phyloP scores from a whole-genome alignment of 2,329 filamentous ascomycete genomes.

The Orbilia brochopaga region DNA sequence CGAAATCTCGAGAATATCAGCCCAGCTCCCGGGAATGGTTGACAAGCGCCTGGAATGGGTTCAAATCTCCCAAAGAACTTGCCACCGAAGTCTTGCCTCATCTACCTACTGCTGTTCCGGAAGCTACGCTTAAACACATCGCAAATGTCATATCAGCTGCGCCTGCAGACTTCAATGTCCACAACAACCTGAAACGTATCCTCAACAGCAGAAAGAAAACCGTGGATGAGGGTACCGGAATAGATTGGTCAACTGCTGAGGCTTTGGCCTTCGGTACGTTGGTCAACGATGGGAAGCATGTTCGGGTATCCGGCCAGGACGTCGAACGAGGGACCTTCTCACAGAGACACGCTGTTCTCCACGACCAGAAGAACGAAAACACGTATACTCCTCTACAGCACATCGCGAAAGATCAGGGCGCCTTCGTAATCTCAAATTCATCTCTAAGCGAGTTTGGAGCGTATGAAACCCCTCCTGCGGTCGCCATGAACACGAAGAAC shows the following conservation, averaged over 20 bases:
- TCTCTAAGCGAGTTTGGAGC: conserved; percentile 76
- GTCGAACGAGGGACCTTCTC: conserved; percentile 99
- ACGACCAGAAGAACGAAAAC: conserved; percentile 92
- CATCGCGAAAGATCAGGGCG: conserved; percentile 86
- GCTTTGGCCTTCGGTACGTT: conserved; percentile 92
- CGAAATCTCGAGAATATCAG: conserved; percentile 96
- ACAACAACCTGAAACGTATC: conserved; percentile 97
- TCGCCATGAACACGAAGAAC: conserved; percentile 1
- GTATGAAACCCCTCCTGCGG: conserved; percentile 57
- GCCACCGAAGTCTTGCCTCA: conserved; percentile 93
- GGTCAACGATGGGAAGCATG: conserved; percentile 91
- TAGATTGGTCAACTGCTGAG: conserved; percentile 97
- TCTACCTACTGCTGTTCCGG: conserved; percentile 79
- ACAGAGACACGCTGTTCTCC: conserved; percentile 93
- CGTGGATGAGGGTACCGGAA: conserved; percentile 86
- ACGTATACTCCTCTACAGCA: conserved; percentile 93
- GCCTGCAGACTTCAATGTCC: conserved; percentile 84
- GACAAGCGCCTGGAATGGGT: conserved; percentile 98
- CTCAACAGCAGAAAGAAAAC: conserved; percentile 82
- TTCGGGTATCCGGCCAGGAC: conserved; percentile 93
- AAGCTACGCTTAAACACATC: conserved; percentile 77
- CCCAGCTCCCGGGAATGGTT: conserved; percentile 97
- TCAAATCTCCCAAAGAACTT: conserved; percentile 98
- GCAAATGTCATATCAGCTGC: conserved; percentile 76
- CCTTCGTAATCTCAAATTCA: conserved; percentile 96